A percentile compares a stretch with the other conserved stretches of the same genome.
phyloP scores from a whole-genome alignment of 2,329 filamentous ascomycete genomes.

The Fusarium goolgardi region DNA sequence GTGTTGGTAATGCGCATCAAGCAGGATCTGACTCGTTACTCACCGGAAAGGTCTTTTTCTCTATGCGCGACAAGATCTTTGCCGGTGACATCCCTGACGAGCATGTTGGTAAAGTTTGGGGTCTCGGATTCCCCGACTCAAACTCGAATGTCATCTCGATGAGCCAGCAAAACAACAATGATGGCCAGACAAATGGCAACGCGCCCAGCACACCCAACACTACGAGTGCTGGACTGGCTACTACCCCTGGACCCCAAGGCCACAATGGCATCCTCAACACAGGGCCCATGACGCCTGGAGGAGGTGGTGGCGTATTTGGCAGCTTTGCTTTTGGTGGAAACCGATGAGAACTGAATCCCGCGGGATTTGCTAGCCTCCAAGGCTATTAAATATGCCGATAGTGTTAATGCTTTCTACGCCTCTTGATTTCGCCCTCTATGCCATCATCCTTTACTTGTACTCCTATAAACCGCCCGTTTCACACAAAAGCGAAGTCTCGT shows the following conservation, averaged over 20 bases:
- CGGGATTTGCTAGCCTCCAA: not conserved
- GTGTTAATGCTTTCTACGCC: constrained; percentile 27
- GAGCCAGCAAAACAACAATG: constrained; percentile 48
- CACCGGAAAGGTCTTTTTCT: constrained; percentile 95
- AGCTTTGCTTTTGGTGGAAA: constrained; percentile 69
- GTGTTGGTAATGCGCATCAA: constrained; percentile 88
- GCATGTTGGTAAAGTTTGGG: constrained; percentile 92
- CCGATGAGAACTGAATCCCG: constrained; percentile 45
- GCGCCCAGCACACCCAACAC: constrained; percentile 77
- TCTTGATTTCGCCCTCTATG: constrained; percentile 20
- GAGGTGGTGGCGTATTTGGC: constrained; percentile 79
- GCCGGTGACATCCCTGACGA: constrained; percentile 83
- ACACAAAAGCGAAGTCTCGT: constrained; percentile 9
- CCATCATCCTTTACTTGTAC: constrained; percentile 6
- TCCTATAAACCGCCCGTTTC: constrained; percentile 13
- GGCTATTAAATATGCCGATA: constrained; percentile 30
- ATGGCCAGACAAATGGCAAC: constrained; percentile 55
- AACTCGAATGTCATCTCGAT: constrained; percentile 60
- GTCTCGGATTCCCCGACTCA: constrained; percentile 79
- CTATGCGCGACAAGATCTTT: constrained; percentile 89
- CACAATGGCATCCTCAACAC: constrained; percentile 67
- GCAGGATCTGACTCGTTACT: constrained; percentile 94
- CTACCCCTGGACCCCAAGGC: constrained; percentile 61
- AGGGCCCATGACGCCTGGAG: constrained; percentile 82
- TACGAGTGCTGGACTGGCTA: constrained; percentile 61